These are phyloP conservation scores for Royoungia palumana DNA, from an alignment of 768 basidiomycete genomes.

Conservation along the genomic window DNA sequence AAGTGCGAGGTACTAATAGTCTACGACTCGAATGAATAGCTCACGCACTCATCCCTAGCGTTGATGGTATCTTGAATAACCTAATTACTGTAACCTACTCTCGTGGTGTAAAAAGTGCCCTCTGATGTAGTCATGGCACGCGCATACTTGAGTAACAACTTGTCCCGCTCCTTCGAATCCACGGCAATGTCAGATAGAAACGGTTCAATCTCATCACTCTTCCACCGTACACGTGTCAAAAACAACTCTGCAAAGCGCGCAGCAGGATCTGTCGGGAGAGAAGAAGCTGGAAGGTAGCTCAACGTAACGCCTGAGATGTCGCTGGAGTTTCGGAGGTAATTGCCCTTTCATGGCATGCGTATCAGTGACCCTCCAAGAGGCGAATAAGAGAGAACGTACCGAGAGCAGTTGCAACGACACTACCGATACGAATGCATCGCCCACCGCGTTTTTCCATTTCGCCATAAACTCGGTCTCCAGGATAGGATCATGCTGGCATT, in stretches of 20 bases:
- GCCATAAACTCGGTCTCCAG: slow-evolving; percentile 51
- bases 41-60: too few species aligned
- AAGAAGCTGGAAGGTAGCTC: slow-evolving; percentile 72
- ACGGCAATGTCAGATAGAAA: slow-evolving; percentile 82
- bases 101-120: slow-evolving; percentile 72
- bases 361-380: neutral
- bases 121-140: slow-evolving; percentile 67
- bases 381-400: slow-evolving; percentile 37
- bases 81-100: slow-evolving; percentile 57
- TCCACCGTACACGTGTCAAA: slow-evolving; percentile 73
- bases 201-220: slow-evolving; percentile 71
- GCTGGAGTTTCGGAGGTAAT: slow-evolving; percentile 54
- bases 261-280: slow-evolving; percentile 72
- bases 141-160: slow-evolving; percentile 81
- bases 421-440: slow-evolving; percentile 66
- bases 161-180: slow-evolving; percentile 85
- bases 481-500: slow-evolving; percentile 57
- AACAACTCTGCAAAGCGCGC: slow-evolving; percentile 88
- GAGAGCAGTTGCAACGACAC: slow-evolving; percentile 67
- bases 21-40: too few species aligned
- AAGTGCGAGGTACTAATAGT: too few species aligned
- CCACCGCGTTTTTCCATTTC: slow-evolving; percentile 72
- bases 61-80: neutral
- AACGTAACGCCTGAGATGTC: slow-evolving; percentile 39
- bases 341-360: slow-evolving; percentile 55